phyloP scores from a whole-genome alignment of 1,284 basidiomycete genomes.

The Ceratorhiza oryzae-sativae region DNA sequence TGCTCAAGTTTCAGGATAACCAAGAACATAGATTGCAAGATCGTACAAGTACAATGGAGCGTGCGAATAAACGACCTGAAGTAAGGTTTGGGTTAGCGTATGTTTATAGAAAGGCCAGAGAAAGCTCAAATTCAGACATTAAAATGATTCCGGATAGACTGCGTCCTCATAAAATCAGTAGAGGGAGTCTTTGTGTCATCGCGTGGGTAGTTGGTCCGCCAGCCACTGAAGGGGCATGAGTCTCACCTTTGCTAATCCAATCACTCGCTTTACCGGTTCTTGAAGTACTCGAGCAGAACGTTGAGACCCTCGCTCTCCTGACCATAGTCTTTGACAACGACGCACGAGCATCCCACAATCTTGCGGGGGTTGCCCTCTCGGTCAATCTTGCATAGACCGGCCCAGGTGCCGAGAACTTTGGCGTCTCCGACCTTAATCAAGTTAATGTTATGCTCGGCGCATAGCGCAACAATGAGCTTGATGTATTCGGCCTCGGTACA shows the following conservation, averaged over 20 bases:
- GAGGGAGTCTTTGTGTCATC: conserved; percentile 93
- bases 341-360: conserved; percentile 95
- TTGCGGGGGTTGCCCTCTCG: conserved; percentile 98
- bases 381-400: conserved; percentile 99
- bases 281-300: conserved; percentile 97
- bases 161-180: conserved; percentile 73
- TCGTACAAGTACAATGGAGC: conserved; percentile 8
- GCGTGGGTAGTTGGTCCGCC: conserved; percentile 34
- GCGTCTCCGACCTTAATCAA: conserved; percentile 98
- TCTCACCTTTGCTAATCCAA: conserved; percentile 44
- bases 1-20: background rate
- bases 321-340: conserved; percentile 99
- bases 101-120: background rate
- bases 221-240: background rate
- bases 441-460: conserved; percentile 99
- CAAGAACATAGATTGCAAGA: background rate
- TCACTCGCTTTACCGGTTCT: conserved; percentile 72
- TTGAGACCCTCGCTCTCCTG: conserved; percentile 95
- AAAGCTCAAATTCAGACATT: conserved; percentile 62
- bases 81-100: background rate
- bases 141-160: conserved; percentile 87
- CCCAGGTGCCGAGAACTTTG: conserved; percentile 98
- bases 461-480: conserved; percentile 99
- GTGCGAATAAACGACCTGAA: conserved; percentile 5
- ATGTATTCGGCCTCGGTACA: conserved; percentile 99